Evolutionary conservation across 1,284 basidiomycete species (phyloP).

Genomic region (Ceratobasidium papillatum): DNA sequence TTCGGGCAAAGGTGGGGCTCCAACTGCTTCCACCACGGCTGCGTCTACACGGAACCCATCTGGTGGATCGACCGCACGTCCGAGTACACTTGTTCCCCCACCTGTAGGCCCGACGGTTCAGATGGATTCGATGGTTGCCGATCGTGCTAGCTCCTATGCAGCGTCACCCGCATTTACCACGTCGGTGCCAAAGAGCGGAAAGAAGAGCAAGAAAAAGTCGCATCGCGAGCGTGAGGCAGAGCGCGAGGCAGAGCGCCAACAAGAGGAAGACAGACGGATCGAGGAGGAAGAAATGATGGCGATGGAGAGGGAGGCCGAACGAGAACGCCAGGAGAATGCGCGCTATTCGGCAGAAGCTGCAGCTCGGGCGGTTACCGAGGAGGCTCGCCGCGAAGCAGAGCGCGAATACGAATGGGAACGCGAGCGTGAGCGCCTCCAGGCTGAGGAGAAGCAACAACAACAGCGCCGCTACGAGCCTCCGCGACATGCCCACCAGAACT

Average conservation of each 20-base stretch:
- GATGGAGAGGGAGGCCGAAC: conserved; percentile 25
- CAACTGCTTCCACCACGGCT: background rate
- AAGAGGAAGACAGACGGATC: background rate
- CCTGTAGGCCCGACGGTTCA: conserved; percentile 25
- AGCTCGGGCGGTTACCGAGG: conserved; percentile 7
- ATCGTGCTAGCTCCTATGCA: conserved; percentile 26
- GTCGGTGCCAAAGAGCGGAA: conserved; percentile 9
- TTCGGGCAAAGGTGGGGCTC: background rate
- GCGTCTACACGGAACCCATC: background rate
- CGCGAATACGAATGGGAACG: conserved; percentile 7
- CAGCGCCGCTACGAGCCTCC: background rate
- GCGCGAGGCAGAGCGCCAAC: conserved; percentile 7
- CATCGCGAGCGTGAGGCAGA: background rate
- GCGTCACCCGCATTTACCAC: conserved; percentile 3
- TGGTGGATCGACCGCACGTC: background rate
- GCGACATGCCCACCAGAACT: conserved; percentile 5
- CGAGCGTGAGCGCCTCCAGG: conserved; percentile 12
- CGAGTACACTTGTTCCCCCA: background rate
- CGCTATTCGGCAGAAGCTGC: conserved; percentile 26
- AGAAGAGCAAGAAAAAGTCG: conserved; percentile 18
- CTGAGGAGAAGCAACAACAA: conserved; percentile 8
- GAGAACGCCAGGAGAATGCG: conserved; percentile 29
- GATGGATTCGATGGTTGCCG: conserved; percentile 38
- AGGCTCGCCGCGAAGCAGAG: conserved; percentile 13
- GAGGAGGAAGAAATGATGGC: conserved; percentile 22